These are phyloP conservation scores for Santalum album DNA, from an alignment of 164 flowering plant species.

Conservation along the genomic window DNA sequence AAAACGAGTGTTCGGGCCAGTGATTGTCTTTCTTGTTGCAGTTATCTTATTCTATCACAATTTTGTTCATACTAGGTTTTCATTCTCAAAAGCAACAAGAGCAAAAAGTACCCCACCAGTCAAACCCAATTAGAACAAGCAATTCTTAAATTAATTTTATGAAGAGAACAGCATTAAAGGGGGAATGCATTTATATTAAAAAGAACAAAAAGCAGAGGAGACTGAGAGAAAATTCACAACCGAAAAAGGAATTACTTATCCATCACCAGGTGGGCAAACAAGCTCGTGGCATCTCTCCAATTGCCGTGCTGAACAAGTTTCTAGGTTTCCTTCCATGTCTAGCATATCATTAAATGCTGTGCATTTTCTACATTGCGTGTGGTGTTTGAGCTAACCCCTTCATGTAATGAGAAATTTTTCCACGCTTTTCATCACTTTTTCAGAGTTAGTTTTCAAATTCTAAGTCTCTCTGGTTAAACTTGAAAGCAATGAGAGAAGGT, in stretches of 20 bases:
- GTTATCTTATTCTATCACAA: no score
- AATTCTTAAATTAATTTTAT: no score
- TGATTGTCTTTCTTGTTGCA: no score
- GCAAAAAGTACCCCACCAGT: no score
- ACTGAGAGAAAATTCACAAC: not conserved
- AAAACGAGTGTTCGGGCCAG: no score
- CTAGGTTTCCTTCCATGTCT: not conserved
- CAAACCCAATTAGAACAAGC: no score
- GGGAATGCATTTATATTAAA: not conserved
- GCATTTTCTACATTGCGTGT: not conserved
- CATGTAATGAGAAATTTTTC: no score
- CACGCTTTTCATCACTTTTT: not conserved
- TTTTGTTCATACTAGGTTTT: no score
- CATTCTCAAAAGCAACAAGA: no score
- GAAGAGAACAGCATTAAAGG: not conserved
- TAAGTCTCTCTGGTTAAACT: not conserved
- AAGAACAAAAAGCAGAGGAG: not conserved
- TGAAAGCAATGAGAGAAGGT: not conserved
- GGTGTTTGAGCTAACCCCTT: not conserved
- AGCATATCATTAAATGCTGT: not conserved
- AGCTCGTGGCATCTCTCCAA: not conserved
- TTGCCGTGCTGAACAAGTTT: not conserved
- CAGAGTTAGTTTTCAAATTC: not conserved
- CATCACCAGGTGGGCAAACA: conserved; percentile 5
- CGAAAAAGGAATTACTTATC: not conserved